Evolutionary conservation across 306 rosid genomes (phyloP).

Genomic region (Lathyrus tuberosus): DNA sequence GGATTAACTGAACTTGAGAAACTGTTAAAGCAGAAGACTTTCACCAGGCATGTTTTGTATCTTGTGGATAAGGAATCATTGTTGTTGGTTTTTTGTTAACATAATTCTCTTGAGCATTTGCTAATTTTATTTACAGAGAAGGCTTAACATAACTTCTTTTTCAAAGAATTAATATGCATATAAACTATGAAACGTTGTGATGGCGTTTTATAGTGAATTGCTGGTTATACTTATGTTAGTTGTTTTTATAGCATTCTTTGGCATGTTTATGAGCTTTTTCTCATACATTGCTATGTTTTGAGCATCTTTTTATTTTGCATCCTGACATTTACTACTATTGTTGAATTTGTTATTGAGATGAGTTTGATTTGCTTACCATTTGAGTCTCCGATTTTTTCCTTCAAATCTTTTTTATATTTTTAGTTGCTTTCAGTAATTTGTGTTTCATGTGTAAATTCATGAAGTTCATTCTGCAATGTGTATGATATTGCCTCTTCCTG

Average conservation of each 20-base stretch:
- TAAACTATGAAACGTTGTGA: not conserved
- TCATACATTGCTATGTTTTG: not conserved
- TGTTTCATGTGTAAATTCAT: not conserved
- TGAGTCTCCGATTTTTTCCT: not conserved
- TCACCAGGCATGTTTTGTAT: conserved; percentile 66
- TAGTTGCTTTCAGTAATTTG: conserved; percentile 11
- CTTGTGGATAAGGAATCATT: conserved; percentile 31
- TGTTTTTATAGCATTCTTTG: conserved; percentile 9
- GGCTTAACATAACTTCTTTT: conserved; percentile 2
- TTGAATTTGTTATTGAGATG: conserved; percentile 8
- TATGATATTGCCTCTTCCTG: conserved; percentile 16
- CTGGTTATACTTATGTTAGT: not conserved
- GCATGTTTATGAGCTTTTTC: conserved; percentile 6
- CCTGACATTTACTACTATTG: not conserved
- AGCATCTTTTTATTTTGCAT: not conserved
- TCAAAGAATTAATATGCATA: conserved; percentile 3
- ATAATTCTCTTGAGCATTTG: not conserved
- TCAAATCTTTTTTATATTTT: not conserved
- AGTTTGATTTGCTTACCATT: conserved; percentile 10
- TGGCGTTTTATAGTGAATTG: conserved; percentile 1
- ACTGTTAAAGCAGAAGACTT: conserved; percentile 82
- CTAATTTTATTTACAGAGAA: conserved; percentile 10
- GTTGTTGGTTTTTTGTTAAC: conserved; percentile 28
- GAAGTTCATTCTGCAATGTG: not conserved
- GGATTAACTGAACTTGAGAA: conserved; percentile 75